Evolutionary conservation across 768 basidiomycete genomes (phyloP).

Genomic region (Russula abietina): DNA sequence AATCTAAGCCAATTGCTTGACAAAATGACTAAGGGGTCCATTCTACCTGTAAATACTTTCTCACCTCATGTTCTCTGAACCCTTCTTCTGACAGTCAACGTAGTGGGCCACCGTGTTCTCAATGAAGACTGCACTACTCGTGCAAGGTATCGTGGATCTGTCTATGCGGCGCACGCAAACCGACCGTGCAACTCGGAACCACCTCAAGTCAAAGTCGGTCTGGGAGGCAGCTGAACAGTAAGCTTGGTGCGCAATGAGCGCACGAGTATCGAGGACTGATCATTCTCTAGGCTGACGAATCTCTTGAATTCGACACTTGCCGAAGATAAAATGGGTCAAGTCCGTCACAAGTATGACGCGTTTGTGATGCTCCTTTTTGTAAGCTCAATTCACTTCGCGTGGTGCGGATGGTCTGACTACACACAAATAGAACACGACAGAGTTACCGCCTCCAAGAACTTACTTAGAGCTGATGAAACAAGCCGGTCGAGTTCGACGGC

Average conservation of each 20-base stretch:
- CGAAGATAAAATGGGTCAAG: slow-evolving; percentile 1
- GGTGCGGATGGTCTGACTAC: slow-evolving; percentile 3
- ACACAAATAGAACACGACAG: slow-evolving; percentile 10
- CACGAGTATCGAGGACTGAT: neutral
- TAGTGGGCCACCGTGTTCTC: neutral
- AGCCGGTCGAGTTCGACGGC: slow-evolving; percentile 17
- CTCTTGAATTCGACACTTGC: slow-evolving; percentile 3
- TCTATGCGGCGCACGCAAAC: neutral
- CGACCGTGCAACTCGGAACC: neutral
- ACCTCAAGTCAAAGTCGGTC: slow-evolving; percentile 14
- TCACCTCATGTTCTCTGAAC: neutral
- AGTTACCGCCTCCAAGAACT: slow-evolving; percentile 4
- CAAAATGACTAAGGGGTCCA: slow-evolving; percentile 3
- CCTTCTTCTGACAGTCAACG: neutral
- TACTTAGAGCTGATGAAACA: slow-evolving; percentile 19
- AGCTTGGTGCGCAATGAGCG: neutral
- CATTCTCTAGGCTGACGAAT: slow-evolving; percentile 1
- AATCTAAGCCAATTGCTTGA: neutral
- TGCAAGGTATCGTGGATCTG: slow-evolving; percentile 15
- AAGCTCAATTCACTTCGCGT: neutral
- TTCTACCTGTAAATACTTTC: neutral
- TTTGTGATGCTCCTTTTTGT: slow-evolving; percentile 12
- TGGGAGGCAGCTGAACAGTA: slow-evolving; percentile 17
- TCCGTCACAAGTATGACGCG: slow-evolving; percentile 12
- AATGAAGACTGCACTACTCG: slow-evolving; percentile 12